phyloP scores from a whole-genome alignment of 2,329 filamentous ascomycete species.

The Aspergillus novoparasiticus region DNA sequence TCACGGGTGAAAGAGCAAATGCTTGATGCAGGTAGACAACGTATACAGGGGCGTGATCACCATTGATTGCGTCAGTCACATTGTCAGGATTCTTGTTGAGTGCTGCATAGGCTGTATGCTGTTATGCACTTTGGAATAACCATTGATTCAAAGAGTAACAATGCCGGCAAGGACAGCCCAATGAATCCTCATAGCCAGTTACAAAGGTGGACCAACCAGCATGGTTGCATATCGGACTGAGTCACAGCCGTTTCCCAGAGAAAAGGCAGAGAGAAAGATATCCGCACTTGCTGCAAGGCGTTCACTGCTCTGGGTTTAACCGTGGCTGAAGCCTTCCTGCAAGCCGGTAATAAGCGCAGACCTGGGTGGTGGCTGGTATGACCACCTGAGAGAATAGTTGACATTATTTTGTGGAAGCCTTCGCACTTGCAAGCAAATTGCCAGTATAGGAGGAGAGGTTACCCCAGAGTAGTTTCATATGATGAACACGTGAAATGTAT shows the following conservation, averaged over 20 bases:
- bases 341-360: neutral
- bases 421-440: neutral
- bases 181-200: neutral
- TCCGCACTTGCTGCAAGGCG: neutral
- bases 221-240: neutral
- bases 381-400: neutral
- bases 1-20: neutral
- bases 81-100: neutral
- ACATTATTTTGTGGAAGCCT: too few species aligned
- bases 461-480: neutral
- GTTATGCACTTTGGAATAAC: conserved; percentile 1
- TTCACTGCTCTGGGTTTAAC: neutral
- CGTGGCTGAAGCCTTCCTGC: neutral
- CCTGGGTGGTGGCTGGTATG: neutral
- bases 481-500: neutral
- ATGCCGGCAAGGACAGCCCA: neutral
- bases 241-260: neutral
- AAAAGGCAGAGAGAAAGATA: neutral
- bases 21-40: neutral
- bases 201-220: neutral
- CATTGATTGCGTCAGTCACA: neutral
- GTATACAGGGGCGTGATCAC: neutral
- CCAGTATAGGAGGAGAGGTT: neutral
- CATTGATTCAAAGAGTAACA: neutral
- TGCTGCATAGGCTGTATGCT: neutral